phyloP scores from a whole-genome alignment of 2,329 filamentous ascomycete genomes.

The Pseudocercospora macadamiae region DNA sequence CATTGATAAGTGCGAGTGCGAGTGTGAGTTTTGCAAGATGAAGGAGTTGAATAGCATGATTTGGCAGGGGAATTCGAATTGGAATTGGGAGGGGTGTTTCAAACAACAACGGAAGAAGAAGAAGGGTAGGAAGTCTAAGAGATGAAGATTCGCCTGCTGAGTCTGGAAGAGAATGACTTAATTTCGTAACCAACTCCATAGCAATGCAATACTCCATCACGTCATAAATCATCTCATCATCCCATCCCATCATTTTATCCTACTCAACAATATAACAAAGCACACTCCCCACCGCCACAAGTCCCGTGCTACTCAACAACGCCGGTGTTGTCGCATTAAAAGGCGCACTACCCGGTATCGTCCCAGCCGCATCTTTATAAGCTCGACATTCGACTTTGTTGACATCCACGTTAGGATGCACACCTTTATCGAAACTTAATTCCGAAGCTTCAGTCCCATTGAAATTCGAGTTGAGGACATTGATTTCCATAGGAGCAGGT shows the following conservation, averaged over 20 bases:
- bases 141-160: too few relatives aligned
- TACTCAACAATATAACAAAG: slow-evolving; percentile 15
- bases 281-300: slow-evolving; percentile 13
- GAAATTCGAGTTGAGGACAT: slow-evolving; percentile 15
- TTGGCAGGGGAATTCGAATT: too few relatives aligned
- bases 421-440: slow-evolving; percentile 17
- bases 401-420: slow-evolving; percentile 15
- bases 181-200: too few relatives aligned
- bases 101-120: too few relatives aligned
- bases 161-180: too few relatives aligned
- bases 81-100: too few relatives aligned
- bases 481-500: slow-evolving; percentile 25
- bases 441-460: slow-evolving; percentile 9
- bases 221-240: too few relatives aligned
- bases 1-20: too few relatives aligned
- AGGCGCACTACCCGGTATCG: slow-evolving; percentile 12
- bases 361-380: slow-evolving; percentile 22
- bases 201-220: too few relatives aligned
- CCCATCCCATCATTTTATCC: background rate
- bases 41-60: too few relatives aligned
- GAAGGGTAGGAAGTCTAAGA: too few relatives aligned
- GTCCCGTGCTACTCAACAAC: slow-evolving; percentile 5
- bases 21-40: too few relatives aligned
- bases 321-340: slow-evolving; percentile 6
- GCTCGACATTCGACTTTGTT: slow-evolving; percentile 25